Evolutionary conservation across 208 protist species (phyloP).

Genomic region (Porcisia hertigi): DNA sequence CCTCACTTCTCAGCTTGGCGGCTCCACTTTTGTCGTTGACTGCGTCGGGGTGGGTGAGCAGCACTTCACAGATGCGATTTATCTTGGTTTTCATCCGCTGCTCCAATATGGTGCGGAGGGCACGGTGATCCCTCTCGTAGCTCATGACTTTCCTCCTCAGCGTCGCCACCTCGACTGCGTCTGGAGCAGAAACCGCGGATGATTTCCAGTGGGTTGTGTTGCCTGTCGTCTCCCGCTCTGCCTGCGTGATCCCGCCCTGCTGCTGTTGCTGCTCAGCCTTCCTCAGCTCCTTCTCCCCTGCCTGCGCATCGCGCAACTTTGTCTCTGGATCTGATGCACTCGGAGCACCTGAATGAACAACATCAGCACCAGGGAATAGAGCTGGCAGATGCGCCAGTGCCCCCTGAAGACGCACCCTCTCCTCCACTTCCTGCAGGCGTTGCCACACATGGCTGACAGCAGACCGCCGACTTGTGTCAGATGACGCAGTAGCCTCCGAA

Average conservation of each 20-base stretch:
- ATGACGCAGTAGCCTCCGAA: neutral
- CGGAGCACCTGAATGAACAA: neutral
- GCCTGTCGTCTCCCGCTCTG: constrained; percentile 14
- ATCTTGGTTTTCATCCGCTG: constrained; percentile 79
- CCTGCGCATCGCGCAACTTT: constrained; percentile 6
- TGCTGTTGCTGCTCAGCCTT: constrained; percentile 12
- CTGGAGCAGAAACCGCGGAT: neutral
- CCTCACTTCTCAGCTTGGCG: constrained; percentile 41
- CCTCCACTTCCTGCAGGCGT: constrained; percentile 54
- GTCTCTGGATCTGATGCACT: neutral
- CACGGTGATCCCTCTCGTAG: constrained; percentile 77
- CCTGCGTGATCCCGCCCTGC: constrained; percentile 3
- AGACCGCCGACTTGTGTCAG: constrained; percentile 22
- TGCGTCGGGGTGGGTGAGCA: constrained; percentile 17
- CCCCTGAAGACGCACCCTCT: constrained; percentile 25
- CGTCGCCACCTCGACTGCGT: constrained; percentile 5
- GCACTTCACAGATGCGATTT: constrained; percentile 62
- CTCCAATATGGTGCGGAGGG: constrained; percentile 89
- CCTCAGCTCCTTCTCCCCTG: constrained; percentile 13
- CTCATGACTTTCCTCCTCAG: constrained; percentile 24
- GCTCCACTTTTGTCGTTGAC: neutral
- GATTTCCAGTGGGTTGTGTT: neutral
- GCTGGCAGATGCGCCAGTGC: constrained; percentile 23
- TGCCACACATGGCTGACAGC: constrained; percentile 55
- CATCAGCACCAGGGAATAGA: constrained; percentile 1